These are phyloP conservation scores for Prunus persica DNA, from an alignment of 306 rosid genomes.

Conservation along the genomic window Prunus_persica_NCBIv2 NC_034013.1:5964001-5964500, in stretches of 20 bases:
- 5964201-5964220: slow-evolving; percentile 51
- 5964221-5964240: slow-evolving; percentile 48
- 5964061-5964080: slow-evolving; percentile 56
- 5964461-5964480: neutral
- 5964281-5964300: too few species aligned
- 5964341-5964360: too few species aligned
- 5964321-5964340: too few species aligned
- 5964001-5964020: slow-evolving; percentile 29
- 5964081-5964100: slow-evolving; percentile 31
- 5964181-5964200: slow-evolving; percentile 17
- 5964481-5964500: neutral
- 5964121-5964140: slow-evolving; percentile 32
- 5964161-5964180: slow-evolving; percentile 27
- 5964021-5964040: slow-evolving; percentile 48
- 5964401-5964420: neutral
- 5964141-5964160: slow-evolving; percentile 27
- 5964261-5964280: slow-evolving; percentile 35
- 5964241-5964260: slow-evolving; percentile 39
- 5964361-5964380: neutral
- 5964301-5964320: neutral
- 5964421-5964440: neutral
- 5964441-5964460: neutral
- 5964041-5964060: slow-evolving; percentile 61
- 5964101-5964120: slow-evolving; percentile 18
- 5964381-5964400: slow-evolving; percentile 54